Conservation (phyloP, 192 early-diverging fungal genomes). For the Coemansia sp. region DNA sequence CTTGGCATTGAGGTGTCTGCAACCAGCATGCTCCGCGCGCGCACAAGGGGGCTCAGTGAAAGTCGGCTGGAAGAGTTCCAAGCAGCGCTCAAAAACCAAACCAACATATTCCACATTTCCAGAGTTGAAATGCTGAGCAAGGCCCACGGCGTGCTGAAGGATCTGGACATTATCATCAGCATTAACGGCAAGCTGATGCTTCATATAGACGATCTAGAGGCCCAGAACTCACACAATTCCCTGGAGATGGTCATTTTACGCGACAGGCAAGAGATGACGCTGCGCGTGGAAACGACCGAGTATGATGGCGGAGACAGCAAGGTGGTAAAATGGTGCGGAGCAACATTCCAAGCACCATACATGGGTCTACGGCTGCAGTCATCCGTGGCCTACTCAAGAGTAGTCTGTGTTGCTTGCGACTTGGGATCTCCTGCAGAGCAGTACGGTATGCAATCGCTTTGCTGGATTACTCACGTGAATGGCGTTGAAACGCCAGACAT, state of each 20-base stretch:
- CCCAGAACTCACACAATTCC: conserved; percentile 54
- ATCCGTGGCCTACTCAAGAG: conserved; percentile 60
- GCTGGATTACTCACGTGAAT: conserved; percentile 69
- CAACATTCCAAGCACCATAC: conserved; percentile 70
- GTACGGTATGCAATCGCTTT: conserved; percentile 57
- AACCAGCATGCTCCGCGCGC: conserved; percentile 59
- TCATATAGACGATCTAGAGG: conserved; percentile 59
- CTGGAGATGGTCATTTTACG: conserved; percentile 66
- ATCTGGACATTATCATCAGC: conserved; percentile 67
- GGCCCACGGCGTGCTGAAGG: conserved; percentile 57
- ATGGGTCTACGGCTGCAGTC: conserved; percentile 68
- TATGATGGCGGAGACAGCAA: conserved; percentile 60
- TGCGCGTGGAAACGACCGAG: conserved; percentile 66
- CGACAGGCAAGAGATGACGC: conserved; percentile 62
- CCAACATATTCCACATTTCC: conserved; percentile 58
- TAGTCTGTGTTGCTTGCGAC: conserved; percentile 60
- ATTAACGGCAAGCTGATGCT: conserved; percentile 65
- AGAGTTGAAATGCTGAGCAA: conserved; percentile 58
- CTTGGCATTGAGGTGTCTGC: conserved; percentile 65
- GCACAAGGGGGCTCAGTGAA: conserved; percentile 60
- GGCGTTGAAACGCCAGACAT: conserved; percentile 58
- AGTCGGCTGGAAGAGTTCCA: conserved; percentile 61
- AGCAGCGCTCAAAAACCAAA: conserved; percentile 51
- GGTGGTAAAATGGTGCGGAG: conserved; percentile 83
- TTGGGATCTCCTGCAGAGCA: conserved; percentile 66